A percentile compares a stretch with the other conserved stretches of the same genome.
These are phyloP conservation scores for Pseudotsuga menziesii DNA, from an alignment of 75 land plant genomes.

Conservation along the genomic window DNA sequence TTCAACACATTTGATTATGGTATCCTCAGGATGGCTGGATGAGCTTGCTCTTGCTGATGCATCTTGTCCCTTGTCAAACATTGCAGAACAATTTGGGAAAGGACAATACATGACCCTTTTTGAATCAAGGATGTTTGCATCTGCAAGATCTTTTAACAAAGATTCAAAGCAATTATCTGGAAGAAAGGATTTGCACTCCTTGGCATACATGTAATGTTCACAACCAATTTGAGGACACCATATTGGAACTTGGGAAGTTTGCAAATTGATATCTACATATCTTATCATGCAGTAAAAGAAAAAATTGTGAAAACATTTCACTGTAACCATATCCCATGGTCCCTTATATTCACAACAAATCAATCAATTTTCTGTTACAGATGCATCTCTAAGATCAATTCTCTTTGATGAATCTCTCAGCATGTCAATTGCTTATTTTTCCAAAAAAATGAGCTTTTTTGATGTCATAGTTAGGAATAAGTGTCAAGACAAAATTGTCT, in stretches of 20 bases:
- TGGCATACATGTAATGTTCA: constrained; percentile 38
- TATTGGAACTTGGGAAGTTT: constrained; percentile 58
- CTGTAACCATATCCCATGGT: too few relatives aligned
- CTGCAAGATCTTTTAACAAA: constrained; percentile 39
- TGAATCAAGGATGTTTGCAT: constrained; percentile 47
- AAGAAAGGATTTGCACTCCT: constrained; percentile 61
- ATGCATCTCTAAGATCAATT: too few relatives aligned
- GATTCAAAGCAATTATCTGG: constrained; percentile 34
- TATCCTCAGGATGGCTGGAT: constrained; percentile 24
- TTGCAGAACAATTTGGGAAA: constrained; percentile 65
- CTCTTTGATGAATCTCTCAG: too few relatives aligned
- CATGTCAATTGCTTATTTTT: too few relatives aligned
- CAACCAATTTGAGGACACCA: constrained; percentile 78
- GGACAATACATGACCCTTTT: constrained; percentile 78
- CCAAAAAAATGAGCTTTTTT: too few relatives aligned
- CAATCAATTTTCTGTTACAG: too few relatives aligned
- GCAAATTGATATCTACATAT: constrained; percentile 64
- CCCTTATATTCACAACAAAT: too few relatives aligned
- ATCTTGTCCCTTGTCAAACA: constrained; percentile 43
- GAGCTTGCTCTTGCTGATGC: constrained; percentile 33
- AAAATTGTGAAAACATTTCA: too few relatives aligned
- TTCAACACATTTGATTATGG: constrained; percentile 29
- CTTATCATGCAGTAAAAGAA: too few relatives aligned
- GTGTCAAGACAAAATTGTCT: too few relatives aligned
- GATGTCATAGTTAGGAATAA: too few relatives aligned